phyloP scores from a whole-genome alignment of 2,329 filamentous ascomycete species.

The Pyricularia grisea region DNA sequence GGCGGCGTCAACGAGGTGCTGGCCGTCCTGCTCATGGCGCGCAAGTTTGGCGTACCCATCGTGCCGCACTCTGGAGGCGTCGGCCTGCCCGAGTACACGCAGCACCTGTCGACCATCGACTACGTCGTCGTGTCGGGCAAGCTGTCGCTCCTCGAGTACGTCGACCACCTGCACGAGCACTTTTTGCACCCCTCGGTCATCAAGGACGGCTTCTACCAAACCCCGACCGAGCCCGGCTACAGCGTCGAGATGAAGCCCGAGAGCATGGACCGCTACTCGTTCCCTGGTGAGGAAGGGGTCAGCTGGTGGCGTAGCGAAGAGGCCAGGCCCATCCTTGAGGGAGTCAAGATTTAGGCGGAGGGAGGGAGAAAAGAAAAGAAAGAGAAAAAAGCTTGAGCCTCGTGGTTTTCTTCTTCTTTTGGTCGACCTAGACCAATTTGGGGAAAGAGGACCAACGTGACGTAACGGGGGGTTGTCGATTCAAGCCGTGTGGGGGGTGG shows the following conservation, averaged over 20 bases:
- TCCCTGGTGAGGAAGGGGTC: constrained; percentile 65
- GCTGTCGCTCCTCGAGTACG: constrained; percentile 77
- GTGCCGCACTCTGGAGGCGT: constrained; percentile 87
- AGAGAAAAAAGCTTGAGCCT: too few relatives aligned
- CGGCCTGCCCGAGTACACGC: constrained; percentile 86
- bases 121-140: constrained; percentile 81
- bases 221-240: constrained; percentile 74
- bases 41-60: constrained; percentile 69
- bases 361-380: too few relatives aligned
- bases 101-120: constrained; percentile 87
- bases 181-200: constrained; percentile 76
- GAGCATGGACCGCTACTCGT: constrained; percentile 73
- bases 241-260: constrained; percentile 89
- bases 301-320: constrained; percentile 82
- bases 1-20: constrained; percentile 88
- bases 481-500: neutral
- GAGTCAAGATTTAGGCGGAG: constrained; percentile 37
- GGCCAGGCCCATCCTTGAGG: constrained; percentile 65
- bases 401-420: neutral
- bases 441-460: neutral
- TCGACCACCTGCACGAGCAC: constrained; percentile 90
- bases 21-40: constrained; percentile 79
- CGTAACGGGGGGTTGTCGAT: too few relatives aligned
- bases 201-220: constrained; percentile 79
- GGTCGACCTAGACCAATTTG: neutral